Conservation (phyloP, 129 eudicot species). For the carrot (Daucus carota) region DNA sequence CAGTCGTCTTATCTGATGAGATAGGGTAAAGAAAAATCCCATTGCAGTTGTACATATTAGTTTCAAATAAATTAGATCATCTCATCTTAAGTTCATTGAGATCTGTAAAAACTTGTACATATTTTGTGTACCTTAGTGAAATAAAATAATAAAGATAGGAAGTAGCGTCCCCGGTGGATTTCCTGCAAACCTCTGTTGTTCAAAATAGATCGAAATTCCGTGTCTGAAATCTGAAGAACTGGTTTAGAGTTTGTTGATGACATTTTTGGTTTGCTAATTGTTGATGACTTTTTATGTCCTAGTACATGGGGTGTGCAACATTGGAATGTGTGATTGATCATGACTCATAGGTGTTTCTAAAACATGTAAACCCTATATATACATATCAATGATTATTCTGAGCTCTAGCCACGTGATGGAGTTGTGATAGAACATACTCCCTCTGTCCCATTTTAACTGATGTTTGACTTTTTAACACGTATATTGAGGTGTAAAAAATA, state of each 20-base stretch:
- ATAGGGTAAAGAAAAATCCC: conserved; percentile 14
- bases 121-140: conserved; percentile 13
- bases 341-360: background rate
- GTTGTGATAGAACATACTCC: too few species aligned
- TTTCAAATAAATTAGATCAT: conserved; percentile 27
- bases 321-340: too few species aligned
- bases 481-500: too few species aligned
- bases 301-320: too few species aligned
- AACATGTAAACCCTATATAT: background rate
- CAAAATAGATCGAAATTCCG: background rate
- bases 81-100: conserved; percentile 15
- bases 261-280: background rate
- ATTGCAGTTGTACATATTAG: conserved; percentile 30
- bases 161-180: background rate
- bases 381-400: too few species aligned
- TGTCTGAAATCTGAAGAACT: background rate
- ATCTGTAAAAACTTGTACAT: conserved; percentile 25
- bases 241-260: background rate
- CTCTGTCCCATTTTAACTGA: too few species aligned
- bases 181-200: background rate
- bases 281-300: background rate
- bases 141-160: background rate
- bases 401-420: too few species aligned
- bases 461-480: too few species aligned
- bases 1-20: conserved; percentile 20